phyloP scores from a whole-genome alignment of 345 rosid species.

The Camelina neglecta region DNA sequence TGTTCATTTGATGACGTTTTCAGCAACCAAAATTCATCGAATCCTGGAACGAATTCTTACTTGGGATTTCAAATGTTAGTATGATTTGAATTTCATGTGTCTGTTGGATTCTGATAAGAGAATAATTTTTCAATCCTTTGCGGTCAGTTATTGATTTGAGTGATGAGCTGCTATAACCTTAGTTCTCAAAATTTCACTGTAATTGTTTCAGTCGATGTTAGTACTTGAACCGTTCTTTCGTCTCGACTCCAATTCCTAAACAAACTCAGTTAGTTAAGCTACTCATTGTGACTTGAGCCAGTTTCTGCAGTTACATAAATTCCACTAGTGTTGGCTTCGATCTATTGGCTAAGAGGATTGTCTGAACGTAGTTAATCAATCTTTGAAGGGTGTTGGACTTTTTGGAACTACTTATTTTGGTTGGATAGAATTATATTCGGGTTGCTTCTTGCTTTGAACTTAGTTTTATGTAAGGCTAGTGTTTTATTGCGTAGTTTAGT shows the following conservation, averaged over 20 bases:
- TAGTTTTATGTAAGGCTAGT: not conserved
- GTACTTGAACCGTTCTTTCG: slow-evolving; percentile 4
- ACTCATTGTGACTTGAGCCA: slow-evolving; percentile 13
- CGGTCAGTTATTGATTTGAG: slow-evolving; percentile 10
- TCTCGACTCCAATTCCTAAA: not conserved
- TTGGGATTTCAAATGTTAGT: slow-evolving; percentile 6
- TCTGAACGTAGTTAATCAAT: slow-evolving; percentile 16
- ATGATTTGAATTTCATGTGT: not conserved
- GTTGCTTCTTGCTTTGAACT: slow-evolving; percentile 2
- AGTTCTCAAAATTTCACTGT: slow-evolving; percentile 4
- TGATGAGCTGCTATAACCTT: slow-evolving; percentile 10
- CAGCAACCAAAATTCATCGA: slow-evolving; percentile 7
- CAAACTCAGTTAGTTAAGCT: slow-evolving; percentile 10
- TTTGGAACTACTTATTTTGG: slow-evolving; percentile 8
- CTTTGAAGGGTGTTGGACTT: not conserved
- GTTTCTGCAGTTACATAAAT: slow-evolving; percentile 1
- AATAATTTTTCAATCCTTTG: not conserved
- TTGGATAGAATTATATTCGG: not conserved
- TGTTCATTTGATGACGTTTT: too few relatives aligned
- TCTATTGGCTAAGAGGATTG: slow-evolving; percentile 18
- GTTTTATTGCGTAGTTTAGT: not conserved
- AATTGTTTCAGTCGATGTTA: slow-evolving; percentile 16
- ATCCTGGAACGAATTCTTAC: not conserved
- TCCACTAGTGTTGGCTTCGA: slow-evolving; percentile 16
- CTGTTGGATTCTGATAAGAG: slow-evolving; percentile 10